phyloP scores from a whole-genome alignment of 1,284 basidiomycete genomes.

The Takashimella tepidaria region DNA sequence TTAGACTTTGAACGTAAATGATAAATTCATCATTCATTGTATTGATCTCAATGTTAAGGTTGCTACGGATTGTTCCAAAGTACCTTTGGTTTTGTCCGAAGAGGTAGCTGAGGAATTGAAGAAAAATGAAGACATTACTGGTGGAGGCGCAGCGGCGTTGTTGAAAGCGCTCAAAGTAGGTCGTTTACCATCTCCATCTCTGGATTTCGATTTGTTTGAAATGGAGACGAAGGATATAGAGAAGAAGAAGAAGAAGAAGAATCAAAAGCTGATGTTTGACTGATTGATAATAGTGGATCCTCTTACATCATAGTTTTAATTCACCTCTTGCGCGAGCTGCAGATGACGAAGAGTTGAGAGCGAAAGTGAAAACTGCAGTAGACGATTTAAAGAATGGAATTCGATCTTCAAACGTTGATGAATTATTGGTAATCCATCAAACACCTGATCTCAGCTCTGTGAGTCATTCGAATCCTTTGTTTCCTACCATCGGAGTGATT shows the following conservation, averaged over 20 bases:
- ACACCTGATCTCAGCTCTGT: constrained; percentile 17
- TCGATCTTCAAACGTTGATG: too few species aligned
- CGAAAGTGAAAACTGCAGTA: too few species aligned
- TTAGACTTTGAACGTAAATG: not conserved
- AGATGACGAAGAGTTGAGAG: too few species aligned
- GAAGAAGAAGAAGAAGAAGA: too few species aligned
- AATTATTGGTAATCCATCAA: constrained; percentile 17
- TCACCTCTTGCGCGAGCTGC: constrained; percentile 20
- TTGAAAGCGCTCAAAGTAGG: constrained; percentile 35
- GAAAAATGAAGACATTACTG: constrained; percentile 23
- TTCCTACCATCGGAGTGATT: too few species aligned
- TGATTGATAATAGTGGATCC: constrained; percentile 21
- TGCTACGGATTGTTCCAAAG: constrained; percentile 3
- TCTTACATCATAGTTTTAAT: constrained; percentile 27
- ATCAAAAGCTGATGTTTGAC: not conserved
- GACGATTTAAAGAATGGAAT: too few species aligned
- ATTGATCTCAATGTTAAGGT: constrained; percentile 3
- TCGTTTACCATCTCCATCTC: not conserved
- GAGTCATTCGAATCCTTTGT: not conserved
- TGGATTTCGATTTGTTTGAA: too few species aligned
- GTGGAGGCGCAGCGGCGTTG: constrained; percentile 22
- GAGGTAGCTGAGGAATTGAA: constrained; percentile 27
- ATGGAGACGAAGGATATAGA: too few species aligned
- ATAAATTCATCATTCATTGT: too few species aligned
- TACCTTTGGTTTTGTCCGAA: constrained; percentile 17